Percentiles rank a stretch among this genome's conserved stretches.
Conservation (phyloP, 1,139 yeast genomes). For the Pneumocystis sp. region DNA sequence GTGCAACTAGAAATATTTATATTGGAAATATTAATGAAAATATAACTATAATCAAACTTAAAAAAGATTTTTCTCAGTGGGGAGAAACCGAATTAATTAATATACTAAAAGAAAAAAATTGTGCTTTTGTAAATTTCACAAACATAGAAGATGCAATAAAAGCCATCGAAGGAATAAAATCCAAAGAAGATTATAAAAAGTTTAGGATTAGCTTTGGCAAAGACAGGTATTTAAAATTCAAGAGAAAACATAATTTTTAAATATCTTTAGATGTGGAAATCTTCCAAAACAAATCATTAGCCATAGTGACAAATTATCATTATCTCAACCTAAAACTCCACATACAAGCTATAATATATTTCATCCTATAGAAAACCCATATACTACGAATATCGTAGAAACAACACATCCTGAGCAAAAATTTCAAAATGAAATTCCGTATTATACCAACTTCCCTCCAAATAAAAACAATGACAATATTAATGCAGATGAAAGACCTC, state of each 20-base stretch:
- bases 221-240: slow-evolving; percentile 60
- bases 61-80: slow-evolving; percentile 60
- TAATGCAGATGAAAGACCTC: neutral
- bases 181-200: slow-evolving; percentile 30
- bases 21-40: slow-evolving; percentile 53
- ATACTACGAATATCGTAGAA: neutral
- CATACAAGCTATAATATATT: neutral
- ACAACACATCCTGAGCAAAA: neutral
- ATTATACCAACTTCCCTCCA: neutral
- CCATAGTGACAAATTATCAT: neutral
- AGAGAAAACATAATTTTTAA: slow-evolving; percentile 24
- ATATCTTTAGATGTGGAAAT: neutral
- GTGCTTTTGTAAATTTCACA: slow-evolving; percentile 87
- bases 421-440: neutral
- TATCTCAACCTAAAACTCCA: neutral
- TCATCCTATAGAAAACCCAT: neutral
- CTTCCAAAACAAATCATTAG: neutral
- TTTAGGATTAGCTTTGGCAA: slow-evolving; percentile 77
- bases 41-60: slow-evolving; percentile 44
- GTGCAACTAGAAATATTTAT: slow-evolving; percentile 84
- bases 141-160: slow-evolving; percentile 74
- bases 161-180: slow-evolving; percentile 57
- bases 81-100: slow-evolving; percentile 95
- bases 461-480: neutral
- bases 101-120: slow-evolving; percentile 62